A percentile compares a stretch with the other conserved stretches of the same genome.
Conservation (phyloP, 129 eudicot genomes). For the Escallonia rubra region DNA sequence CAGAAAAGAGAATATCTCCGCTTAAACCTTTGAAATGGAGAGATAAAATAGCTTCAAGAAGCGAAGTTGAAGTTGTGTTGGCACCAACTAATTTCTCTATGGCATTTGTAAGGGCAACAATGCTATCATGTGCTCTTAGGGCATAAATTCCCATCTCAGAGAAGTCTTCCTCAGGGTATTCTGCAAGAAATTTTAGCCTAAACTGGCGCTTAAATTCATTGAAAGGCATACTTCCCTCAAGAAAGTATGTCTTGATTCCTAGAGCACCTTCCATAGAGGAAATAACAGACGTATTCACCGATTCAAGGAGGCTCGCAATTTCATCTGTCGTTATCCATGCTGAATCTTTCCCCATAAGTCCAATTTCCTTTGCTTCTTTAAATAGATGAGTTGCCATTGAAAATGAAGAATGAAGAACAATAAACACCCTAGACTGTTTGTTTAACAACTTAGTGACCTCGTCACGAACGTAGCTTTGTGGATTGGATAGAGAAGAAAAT, state of each 20-base stretch:
- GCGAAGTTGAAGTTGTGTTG: not conserved
- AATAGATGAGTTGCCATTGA: slow-evolving; percentile 11
- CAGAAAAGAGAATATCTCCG: slow-evolving; percentile 18
- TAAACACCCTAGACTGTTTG: slow-evolving; percentile 24
- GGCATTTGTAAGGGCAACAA: slow-evolving; percentile 2
- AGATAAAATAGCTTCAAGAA: slow-evolving; percentile 11
- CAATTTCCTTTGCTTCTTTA: slow-evolving; percentile 19
- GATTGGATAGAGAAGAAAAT: slow-evolving; percentile 6
- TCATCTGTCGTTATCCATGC: slow-evolving; percentile 25
- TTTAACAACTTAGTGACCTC: slow-evolving; percentile 10
- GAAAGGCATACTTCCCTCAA: not conserved
- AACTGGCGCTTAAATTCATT: slow-evolving; percentile 8
- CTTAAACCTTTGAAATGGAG: slow-evolving; percentile 23
- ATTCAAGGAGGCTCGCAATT: slow-evolving; percentile 17
- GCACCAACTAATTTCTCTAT: slow-evolving; percentile 3
- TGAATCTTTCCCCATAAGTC: slow-evolving; percentile 23
- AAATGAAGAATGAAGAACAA: slow-evolving; percentile 18
- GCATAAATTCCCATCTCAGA: slow-evolving; percentile 22
- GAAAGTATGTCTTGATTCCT: not conserved
- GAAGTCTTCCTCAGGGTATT: slow-evolving; percentile 24
- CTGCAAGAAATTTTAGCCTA: slow-evolving; percentile 6
- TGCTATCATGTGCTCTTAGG: not conserved
- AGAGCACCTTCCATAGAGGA: not conserved
- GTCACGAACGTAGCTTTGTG: not conserved
- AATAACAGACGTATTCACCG: slow-evolving; percentile 13